Base-by-base conservation (phyloP, 1,139 yeast genomes). In the Candida neerlandica region DNA sequence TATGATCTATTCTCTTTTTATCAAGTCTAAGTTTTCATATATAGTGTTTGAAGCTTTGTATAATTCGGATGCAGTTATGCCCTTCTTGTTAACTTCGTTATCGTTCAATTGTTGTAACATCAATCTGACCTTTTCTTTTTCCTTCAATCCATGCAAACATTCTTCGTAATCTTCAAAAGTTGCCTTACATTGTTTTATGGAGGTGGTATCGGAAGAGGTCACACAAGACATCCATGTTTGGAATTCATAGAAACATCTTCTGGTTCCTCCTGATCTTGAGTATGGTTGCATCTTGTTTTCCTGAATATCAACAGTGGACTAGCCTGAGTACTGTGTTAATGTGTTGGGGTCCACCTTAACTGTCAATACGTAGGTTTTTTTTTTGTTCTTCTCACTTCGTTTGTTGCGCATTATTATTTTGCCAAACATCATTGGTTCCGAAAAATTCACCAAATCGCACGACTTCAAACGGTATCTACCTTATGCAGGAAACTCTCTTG, bases 161-260 rank as follows among this genome's bases (percentile, higher is more conserved):
- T 76, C 81, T 54, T 66, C 71, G 66, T 75, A 76, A 64, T 76
- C 81, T 55, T 76, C 80, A 55, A 69, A 75, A 45, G 65, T 67
- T 29, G 80, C 80, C 33, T 70, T 67, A 59, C 81, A 76, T 58
- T 69, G 74, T 61, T 73, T 75, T 54, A 70, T 72, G 51, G 71
- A 51, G 38, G 65, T 61, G 43, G 80, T 76, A 48, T 75, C 80
- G 14, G 78, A 80, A 14, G 79, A 71, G 2, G 80, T 75, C 66
- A 69, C 72, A 59, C 81, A 76, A 19, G 77, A 76, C 50, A 70
- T 70, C 53, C 75, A 68, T 16, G 76, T 66, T 62, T 76, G 81
- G 65, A 75, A 76, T 57, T 76, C 81, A 62, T 75, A 76, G 61
- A 75, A 76, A 59, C 81, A 76, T 66, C 67, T 75, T 66, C 80